Evolutionary conservation across 192 early-diverging fungal genomes (phyloP).

Genomic region (Coemansia sp.): DNA sequence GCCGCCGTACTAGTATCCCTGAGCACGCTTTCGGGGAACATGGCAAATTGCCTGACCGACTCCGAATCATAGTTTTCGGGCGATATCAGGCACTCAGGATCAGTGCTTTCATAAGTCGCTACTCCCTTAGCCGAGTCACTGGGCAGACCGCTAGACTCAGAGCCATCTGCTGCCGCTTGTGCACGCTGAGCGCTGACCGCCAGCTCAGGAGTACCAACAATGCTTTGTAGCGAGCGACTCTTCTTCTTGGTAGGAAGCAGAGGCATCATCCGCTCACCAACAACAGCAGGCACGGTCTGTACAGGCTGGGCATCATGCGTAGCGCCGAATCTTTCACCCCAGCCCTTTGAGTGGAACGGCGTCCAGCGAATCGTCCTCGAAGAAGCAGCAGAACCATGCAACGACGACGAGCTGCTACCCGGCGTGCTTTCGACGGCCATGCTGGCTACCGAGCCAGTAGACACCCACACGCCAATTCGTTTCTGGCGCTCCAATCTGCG

Average conservation of each 20-base stretch:
- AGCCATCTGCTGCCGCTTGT: background rate
- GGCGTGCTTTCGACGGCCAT: slow-evolving; percentile 79
- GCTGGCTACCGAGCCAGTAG: slow-evolving; percentile 66
- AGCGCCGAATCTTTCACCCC: background rate
- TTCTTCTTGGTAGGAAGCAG: background rate
- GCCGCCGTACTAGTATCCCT: background rate
- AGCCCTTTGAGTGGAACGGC: slow-evolving; percentile 12
- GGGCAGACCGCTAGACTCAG: background rate
- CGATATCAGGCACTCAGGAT: slow-evolving; percentile 6
- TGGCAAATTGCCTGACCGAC: slow-evolving; percentile 23
- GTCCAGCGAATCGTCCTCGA: slow-evolving; percentile 19
- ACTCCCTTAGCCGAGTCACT: background rate
- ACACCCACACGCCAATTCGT: slow-evolving; percentile 46
- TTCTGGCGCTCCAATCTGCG: slow-evolving; percentile 65
- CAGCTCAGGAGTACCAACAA: background rate
- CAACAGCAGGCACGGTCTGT: background rate
- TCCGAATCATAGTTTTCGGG: slow-evolving; percentile 17
- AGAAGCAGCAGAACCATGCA: background rate
- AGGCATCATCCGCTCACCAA: background rate
- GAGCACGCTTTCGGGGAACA: slow-evolving; percentile 27
- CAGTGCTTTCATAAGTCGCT: background rate
- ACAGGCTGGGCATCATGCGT: background rate
- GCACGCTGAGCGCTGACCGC: background rate
- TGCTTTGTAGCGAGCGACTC: background rate
- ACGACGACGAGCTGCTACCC: background rate